Conservation (phyloP, 1,284 basidiomycete genomes). For the Papiliotrema nemorosa region DNA sequence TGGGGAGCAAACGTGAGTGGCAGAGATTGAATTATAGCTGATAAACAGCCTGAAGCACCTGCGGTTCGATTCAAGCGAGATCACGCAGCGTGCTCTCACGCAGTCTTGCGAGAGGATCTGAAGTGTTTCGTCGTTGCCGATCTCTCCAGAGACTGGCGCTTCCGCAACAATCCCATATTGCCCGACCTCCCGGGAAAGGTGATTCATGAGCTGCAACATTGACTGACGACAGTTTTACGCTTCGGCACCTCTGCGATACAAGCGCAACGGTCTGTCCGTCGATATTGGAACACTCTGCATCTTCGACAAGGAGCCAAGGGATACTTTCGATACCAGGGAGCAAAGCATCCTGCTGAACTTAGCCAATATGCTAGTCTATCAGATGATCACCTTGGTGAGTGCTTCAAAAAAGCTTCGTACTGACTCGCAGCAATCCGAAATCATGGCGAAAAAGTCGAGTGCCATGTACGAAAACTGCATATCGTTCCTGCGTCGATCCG, state of each 20-base stretch:
- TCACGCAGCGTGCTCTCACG: slow-evolving; percentile 15
- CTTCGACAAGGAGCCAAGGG: slow-evolving; percentile 21
- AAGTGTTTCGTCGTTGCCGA: slow-evolving; percentile 29
- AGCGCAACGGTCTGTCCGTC: slow-evolving; percentile 18
- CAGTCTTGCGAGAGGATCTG: slow-evolving; percentile 7
- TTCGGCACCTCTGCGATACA: slow-evolving; percentile 32
- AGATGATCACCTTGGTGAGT: slow-evolving; percentile 38
- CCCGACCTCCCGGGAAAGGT: slow-evolving; percentile 12
- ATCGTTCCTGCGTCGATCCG: slow-evolving; percentile 35
- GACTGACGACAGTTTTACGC: slow-evolving; percentile 31
- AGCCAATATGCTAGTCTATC: slow-evolving; percentile 45
- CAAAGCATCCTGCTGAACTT: slow-evolving; percentile 34
- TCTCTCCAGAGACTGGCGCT: slow-evolving; percentile 38
- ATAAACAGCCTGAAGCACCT: neutral
- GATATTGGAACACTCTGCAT: slow-evolving; percentile 40
- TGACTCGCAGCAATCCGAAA: slow-evolving; percentile 26
- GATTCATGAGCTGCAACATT: slow-evolving; percentile 1
- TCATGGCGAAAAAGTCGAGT: slow-evolving; percentile 29
- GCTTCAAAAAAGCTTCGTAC: neutral
- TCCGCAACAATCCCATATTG: slow-evolving; percentile 22
- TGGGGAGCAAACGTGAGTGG: neutral
- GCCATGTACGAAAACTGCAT: slow-evolving; percentile 39
- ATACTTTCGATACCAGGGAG: slow-evolving; percentile 28
- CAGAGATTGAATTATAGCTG: neutral
- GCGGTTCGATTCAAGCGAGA: neutral